Conservation (phyloP, 768 basidiomycete genomes). For the Cystobasidium tubakii region DNA sequence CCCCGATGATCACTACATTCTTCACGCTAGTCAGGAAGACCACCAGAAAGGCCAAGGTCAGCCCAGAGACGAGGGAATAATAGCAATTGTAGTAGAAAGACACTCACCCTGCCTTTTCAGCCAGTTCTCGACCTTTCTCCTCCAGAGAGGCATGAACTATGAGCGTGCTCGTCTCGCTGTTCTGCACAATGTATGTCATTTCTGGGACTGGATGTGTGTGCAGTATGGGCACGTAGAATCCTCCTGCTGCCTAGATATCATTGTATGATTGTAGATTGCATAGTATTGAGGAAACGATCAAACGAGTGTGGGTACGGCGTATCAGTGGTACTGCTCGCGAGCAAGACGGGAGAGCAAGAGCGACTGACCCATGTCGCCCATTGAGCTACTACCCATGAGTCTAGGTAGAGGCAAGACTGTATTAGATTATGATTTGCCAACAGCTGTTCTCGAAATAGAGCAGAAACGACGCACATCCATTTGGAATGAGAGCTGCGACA, state of each 20-base stretch:
- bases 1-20: conserved; percentile 29
- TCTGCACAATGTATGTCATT: conserved; percentile 45
- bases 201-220: conserved; percentile 46
- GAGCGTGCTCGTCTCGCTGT: conserved; percentile 42
- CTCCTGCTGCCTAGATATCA: conserved; percentile 41
- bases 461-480: conserved; percentile 22
- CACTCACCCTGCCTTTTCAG: conserved; percentile 36
- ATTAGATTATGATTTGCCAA: no score
- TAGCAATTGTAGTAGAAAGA: neutral
- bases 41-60: no score
- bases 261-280: neutral
- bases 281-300: conserved; percentile 14
- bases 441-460: neutral
- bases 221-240: conserved; percentile 45
- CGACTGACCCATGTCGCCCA: conserved; percentile 35
- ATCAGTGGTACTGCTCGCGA: no score
- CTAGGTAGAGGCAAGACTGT: neutral
- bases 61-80: no score
- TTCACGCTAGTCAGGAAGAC: conserved; percentile 7
- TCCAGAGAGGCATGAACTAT: conserved; percentile 43
- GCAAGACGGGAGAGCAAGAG: no score
- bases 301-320: neutral
- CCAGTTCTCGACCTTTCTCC: conserved; percentile 38
- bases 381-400: conserved; percentile 37
- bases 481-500: conserved; percentile 30